A percentile compares a stretch with the other conserved stretches of the same genome.
Conservation (phyloP, 1,284 basidiomycete species). For the Paramarasmius palmivorus region DNA sequence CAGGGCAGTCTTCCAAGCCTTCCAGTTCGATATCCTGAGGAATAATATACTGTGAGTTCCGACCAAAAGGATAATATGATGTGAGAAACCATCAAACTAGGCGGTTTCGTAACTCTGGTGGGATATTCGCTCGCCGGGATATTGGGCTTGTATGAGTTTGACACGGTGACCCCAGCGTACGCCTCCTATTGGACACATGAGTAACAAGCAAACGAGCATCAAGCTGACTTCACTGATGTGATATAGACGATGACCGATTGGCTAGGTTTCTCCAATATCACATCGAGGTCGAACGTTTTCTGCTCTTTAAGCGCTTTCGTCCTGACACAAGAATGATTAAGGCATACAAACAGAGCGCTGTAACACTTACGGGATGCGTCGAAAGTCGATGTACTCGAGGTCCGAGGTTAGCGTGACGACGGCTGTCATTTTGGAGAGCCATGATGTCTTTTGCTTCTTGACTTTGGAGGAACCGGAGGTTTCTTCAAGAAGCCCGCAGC, state of each 20-base stretch:
- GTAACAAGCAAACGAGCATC: background rate
- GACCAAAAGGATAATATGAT: background rate
- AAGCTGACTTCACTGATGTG: slow-evolving; percentile 51
- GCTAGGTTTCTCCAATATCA: slow-evolving; percentile 68
- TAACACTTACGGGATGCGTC: slow-evolving; percentile 64
- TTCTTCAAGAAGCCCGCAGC: slow-evolving; percentile 50
- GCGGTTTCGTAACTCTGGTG: slow-evolving; percentile 67
- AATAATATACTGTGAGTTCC: slow-evolving; percentile 9
- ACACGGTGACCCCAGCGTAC: slow-evolving; percentile 61
- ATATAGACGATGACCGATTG: slow-evolving; percentile 66
- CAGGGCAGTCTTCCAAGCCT: slow-evolving; percentile 63
- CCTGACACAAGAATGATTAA: slow-evolving; percentile 34
- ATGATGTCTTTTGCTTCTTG: slow-evolving; percentile 45
- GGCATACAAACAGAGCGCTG: background rate
- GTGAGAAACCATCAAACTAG: slow-evolving; percentile 48
- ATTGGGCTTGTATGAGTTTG: slow-evolving; percentile 55
- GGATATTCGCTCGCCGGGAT: slow-evolving; percentile 60
- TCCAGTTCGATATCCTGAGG: slow-evolving; percentile 60
- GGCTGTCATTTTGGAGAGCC: slow-evolving; percentile 58
- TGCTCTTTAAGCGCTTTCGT: slow-evolving; percentile 60
- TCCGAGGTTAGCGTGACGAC: slow-evolving; percentile 77
- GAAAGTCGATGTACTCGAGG: slow-evolving; percentile 70
- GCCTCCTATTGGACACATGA: slow-evolving; percentile 51
- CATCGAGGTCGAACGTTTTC: slow-evolving; percentile 60
- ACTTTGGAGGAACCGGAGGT: slow-evolving; percentile 20